Base-by-base conservation (phyloP, 2,329 filamentous ascomycete species). In the Aschersonia sp. region DNA sequence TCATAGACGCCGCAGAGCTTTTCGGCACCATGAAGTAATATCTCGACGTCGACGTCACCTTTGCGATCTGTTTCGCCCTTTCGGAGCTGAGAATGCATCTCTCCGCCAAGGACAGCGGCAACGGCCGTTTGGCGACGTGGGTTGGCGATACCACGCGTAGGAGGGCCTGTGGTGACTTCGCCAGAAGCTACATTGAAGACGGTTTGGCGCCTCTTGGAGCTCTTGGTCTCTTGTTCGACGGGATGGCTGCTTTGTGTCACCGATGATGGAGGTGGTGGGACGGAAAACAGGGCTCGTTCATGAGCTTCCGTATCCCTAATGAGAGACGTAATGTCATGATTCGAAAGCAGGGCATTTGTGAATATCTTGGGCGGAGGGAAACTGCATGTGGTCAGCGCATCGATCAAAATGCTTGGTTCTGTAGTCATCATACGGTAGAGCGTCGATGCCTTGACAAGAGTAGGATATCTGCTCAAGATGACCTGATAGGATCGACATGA, bases 281-380 rank as follows among this genome's bases (percentile, higher is more conserved):
- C 82, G 39, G 90, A 94, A 70, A 97, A 98, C 14, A 98, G 79
- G 6, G 90, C 90, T 58, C 89, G 84, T 64, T 98, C 92, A 67
- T 97, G 90, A 29, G 84, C 70, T 65, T 98, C 92, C 4, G 90
- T 95, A 63, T 98, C 92, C 51, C 92, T 85, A 58, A 98, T 95
- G 44, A 98, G 71, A 10, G 86, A 79, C 4, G 92, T 97, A 56
- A 98, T 97, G 64, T 98, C 92, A 64, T 89, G 83, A 54, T 81
- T 81, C 48, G 83, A 81, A 45, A 97, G 80, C 40, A 98, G 76
- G 35, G 92, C 88, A 63, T 94, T 95, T 55, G 89, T 92, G 68
- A 97, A 98, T 59, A 92, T 88, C 58, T 87, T 94, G n/a, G 90
- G 87, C 2, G 79, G 79, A 41, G 87, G 87, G 57, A 97, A 97